Conservation (phyloP, 495 filamentous ascomycete genomes). For the Neurospora africana region DNA sequence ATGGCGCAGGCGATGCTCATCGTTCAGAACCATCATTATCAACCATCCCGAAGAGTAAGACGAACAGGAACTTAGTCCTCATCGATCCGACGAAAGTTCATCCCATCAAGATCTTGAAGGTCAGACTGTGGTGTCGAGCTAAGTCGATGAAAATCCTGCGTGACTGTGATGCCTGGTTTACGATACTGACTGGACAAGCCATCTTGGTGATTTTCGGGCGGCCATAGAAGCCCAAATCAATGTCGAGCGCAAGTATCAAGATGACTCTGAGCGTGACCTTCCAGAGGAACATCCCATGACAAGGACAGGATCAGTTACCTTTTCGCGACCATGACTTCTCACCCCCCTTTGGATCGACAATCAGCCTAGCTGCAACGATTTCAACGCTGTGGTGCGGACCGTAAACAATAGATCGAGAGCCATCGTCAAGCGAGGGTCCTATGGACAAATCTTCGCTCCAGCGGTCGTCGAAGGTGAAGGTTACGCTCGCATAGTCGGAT, state of each 20-base stretch:
- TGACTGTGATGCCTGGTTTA: neutral
- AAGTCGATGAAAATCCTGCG: neutral
- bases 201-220: neutral
- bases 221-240: neutral
- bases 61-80: no score
- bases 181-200: neutral
- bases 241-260: neutral
- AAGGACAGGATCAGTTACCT: neutral
- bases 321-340: neutral
- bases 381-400: neutral
- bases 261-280: neutral
- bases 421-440: neutral
- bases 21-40: no score
- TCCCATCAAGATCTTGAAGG: neutral
- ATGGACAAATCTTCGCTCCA: neutral
- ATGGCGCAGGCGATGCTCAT: no score
- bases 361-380: neutral
- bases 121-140: neutral
- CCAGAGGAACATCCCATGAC: neutral
- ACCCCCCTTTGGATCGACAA: neutral
- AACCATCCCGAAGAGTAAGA: no score
- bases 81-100: no score
- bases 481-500: neutral
- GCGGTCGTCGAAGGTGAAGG: neutral
- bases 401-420: neutral